Conservation (phyloP, 2,329 filamentous ascomycete species). For the Blumeria graminis region DNA sequence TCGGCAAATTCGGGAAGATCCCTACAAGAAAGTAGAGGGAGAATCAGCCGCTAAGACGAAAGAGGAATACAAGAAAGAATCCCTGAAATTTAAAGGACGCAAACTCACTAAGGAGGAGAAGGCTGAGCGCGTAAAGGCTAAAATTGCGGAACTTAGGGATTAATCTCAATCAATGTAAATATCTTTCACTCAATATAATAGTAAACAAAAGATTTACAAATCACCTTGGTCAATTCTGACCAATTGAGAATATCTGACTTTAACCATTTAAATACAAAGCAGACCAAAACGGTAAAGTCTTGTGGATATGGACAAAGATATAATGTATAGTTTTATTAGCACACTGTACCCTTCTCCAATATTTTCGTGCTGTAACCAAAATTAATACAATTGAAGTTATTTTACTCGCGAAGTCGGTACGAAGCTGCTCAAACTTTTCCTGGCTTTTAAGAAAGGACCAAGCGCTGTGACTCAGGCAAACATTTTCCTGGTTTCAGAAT, state of each 20-base stretch:
- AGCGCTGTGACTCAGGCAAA: no score
- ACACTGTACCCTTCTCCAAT: background rate
- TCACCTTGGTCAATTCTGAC: background rate
- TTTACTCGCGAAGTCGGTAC: no score
- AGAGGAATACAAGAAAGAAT: conserved; percentile 91
- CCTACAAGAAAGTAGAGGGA: conserved; percentile 71
- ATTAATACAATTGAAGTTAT: no score
- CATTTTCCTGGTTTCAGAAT: background rate
- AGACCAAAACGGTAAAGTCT: background rate
- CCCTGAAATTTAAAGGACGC: conserved; percentile 57
- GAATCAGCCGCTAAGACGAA: conserved; percentile 78
- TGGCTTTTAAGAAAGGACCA: no score
- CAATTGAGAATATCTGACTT: background rate
- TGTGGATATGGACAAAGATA: background rate
- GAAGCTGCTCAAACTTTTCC: no score
- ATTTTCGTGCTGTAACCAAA: no score
- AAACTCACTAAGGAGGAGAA: conserved; percentile 74
- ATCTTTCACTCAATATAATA: conserved; percentile 1
- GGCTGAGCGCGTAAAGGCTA: conserved; percentile 61
- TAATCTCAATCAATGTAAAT: conserved; percentile 6
- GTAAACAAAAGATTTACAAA: background rate
- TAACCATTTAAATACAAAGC: background rate
- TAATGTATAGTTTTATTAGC: background rate
- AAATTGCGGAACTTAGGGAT: conserved; percentile 59
- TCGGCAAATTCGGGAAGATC: conserved; percentile 90